Evolutionary conservation across 768 basidiomycete species (phyloP).

Genomic region (Amanita subjunquillea): DNA sequence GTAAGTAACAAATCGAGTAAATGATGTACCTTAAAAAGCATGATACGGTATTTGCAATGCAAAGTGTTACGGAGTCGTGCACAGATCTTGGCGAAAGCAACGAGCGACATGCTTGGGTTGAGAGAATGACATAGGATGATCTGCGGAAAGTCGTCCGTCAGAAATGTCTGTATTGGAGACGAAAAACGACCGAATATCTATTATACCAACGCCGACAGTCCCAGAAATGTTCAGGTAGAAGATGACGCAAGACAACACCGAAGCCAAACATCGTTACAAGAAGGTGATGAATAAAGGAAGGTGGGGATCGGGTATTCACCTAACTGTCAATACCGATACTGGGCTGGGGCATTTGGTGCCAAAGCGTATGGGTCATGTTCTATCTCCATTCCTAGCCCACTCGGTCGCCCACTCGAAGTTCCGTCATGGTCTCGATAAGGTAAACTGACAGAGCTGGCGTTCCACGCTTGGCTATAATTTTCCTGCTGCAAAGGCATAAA

Average conservation of each 20-base stretch:
- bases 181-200: neutral
- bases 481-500: constrained; percentile 65
- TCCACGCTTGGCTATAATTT: constrained; percentile 48
- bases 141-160: neutral
- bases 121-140: neutral
- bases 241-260: neutral
- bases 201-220: neutral
- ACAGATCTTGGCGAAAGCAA: neutral
- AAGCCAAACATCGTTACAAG: neutral
- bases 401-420: constrained; percentile 10
- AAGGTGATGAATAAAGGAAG: neutral
- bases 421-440: constrained; percentile 10
- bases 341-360: constrained; percentile 9
- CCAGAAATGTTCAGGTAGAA: neutral
- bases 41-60: neutral
- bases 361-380: constrained; percentile 25
- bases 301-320: neutral
- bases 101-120: neutral
- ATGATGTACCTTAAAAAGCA: neutral
- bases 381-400: constrained; percentile 22
- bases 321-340: constrained; percentile 2
- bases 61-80: neutral
- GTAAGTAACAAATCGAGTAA: neutral
- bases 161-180: neutral
- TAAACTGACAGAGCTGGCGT: constrained; percentile 40